These are phyloP conservation scores for Boletus vermiculosoides DNA, from an alignment of 768 basidiomycete genomes.

Conservation along the genomic window DNA sequence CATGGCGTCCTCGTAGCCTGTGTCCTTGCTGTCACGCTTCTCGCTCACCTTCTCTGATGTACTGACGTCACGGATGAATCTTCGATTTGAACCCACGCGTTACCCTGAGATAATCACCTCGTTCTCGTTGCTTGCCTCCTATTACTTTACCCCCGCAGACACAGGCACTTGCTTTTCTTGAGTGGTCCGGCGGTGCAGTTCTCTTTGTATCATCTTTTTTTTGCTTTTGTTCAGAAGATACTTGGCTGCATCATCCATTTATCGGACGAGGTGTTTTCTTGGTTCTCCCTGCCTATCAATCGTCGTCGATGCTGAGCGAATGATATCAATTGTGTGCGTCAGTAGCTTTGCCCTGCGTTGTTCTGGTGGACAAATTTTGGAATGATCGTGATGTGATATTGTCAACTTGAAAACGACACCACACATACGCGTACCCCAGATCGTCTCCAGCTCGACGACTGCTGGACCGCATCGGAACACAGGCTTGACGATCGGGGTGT, in stretches of 20 bases:
- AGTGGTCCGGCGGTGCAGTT: not conserved
- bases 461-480: not conserved
- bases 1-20: constrained; percentile 14
- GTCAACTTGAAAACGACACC: not conserved
- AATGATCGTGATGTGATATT: not conserved
- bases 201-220: not conserved
- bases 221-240: not conserved
- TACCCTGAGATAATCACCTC: not conserved
- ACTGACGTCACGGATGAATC: not conserved
- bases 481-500: not conserved
- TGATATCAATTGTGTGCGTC: not conserved
- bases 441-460: not conserved
- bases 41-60: constrained; percentile 22
- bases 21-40: constrained; percentile 12
- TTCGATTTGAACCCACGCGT: not conserved
- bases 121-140: not conserved
- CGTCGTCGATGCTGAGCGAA: not conserved
- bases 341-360: not conserved
- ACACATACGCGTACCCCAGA: not conserved
- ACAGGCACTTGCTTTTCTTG: not conserved
- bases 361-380: not conserved
- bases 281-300: not conserved
- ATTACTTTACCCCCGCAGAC: not conserved
- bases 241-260: not conserved
- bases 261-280: not conserved